Conservation (phyloP, 441 rosid species). For the Biscutella laevigata region DNA sequence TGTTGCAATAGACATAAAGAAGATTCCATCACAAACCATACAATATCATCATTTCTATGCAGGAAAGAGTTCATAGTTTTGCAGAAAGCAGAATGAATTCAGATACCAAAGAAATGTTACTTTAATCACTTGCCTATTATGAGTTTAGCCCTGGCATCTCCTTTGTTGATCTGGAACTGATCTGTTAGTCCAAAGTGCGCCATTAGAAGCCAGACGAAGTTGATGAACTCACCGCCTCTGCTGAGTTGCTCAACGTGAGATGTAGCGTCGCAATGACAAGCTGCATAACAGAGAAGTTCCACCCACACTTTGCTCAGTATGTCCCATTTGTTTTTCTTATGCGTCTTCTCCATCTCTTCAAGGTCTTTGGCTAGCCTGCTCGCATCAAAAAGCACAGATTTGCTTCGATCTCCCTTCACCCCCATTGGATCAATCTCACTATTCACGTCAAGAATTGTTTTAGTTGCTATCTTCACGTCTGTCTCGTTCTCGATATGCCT, state of each 20-base stretch:
- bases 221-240: slow-evolving; percentile 53
- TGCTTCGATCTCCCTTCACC: slow-evolving; percentile 54
- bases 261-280: slow-evolving; percentile 39
- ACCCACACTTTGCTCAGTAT: slow-evolving; percentile 48
- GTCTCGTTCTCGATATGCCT: neutral
- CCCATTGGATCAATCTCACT: slow-evolving; percentile 31
- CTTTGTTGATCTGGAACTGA: slow-evolving; percentile 42
- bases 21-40: neutral
- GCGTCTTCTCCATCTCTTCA: neutral
- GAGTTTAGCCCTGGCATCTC: slow-evolving; percentile 44
- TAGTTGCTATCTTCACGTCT: slow-evolving; percentile 17
- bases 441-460: slow-evolving; percentile 14
- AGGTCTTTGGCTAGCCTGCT: slow-evolving; percentile 44
- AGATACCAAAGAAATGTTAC: neutral
- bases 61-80: neutral
- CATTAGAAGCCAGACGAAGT: slow-evolving; percentile 59
- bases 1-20: too few species aligned
- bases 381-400: slow-evolving; percentile 51
- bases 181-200: slow-evolving; percentile 54
- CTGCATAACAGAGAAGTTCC: slow-evolving; percentile 41
- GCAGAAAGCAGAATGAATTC: neutral
- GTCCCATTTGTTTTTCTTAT: slow-evolving; percentile 32
- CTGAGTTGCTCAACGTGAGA: slow-evolving; percentile 48
- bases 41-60: neutral
- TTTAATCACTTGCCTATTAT: slow-evolving; percentile 33